Base-by-base conservation (phyloP, 306 rosid species). In the Crataegus laevigata region DNA sequence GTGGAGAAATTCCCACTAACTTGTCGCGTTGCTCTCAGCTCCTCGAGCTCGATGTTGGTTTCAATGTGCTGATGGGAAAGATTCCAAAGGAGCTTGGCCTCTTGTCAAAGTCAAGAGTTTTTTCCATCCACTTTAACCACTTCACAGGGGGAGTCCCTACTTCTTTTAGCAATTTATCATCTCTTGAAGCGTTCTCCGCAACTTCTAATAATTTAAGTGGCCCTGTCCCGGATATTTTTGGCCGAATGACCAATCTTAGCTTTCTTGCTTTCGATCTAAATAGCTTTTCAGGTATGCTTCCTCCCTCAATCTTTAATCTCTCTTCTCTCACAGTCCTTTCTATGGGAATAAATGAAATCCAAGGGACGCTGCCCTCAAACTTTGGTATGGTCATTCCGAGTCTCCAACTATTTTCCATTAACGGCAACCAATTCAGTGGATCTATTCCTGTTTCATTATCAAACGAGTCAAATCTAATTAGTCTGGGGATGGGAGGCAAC, bases 261-360 rank as follows among this genome's bases (percentile, higher is more conserved):
- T 0, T 0, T 24, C 19, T 68, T 68, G 3, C 0, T 12, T 42
- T 42, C 34, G n/a, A 5, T 24, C 0, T 0, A 1, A 68, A 54
- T 54, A 8, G 64, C 4, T 54, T 52, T 5, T 68, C 55, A 0
- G 72, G 15, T 42, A 7, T 24, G n/a, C 6, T 68, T 5, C 55
- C 32, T 40, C 13, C 57, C 21, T 68, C 34, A 1, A 13, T 42
- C 26, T 71, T 30, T 43, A 71, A 54, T 71, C n/a, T 71, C 30
- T 71, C 59, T 28, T 68, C 57, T 4, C 3, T 45, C 17, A 32
- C 6, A 3, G 0, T 10, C 29, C 1, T 45, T 68, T 7, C 11
- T 4, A 24, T 68, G 9, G 0, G 0, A 24, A 1, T 13, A 3
- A 45, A 45, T 38, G 9, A 8, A 68, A 1, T 45, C 34, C 73